phyloP scores from a whole-genome alignment of 2,329 filamentous ascomycete species.

The Monosporascus cannonballus region DNA sequence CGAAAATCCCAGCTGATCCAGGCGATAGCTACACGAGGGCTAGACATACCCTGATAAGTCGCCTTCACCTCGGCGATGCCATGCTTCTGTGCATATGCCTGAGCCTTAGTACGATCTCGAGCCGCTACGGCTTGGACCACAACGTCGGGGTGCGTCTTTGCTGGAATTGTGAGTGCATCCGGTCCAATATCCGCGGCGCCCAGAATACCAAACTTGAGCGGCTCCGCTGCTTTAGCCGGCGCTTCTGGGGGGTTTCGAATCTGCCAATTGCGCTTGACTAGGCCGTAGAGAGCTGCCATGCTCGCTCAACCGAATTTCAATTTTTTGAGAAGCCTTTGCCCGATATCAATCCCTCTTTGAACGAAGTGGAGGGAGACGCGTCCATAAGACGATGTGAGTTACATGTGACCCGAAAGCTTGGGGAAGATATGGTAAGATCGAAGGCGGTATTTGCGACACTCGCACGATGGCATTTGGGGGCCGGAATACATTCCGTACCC shows the following conservation, averaged over 20 bases:
- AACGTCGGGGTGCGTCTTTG: constrained; percentile 47
- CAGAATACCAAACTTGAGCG: constrained; percentile 34
- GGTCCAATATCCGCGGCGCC: constrained; percentile 36
- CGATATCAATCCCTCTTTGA: too few species aligned
- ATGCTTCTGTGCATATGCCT: constrained; percentile 44
- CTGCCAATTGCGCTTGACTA: constrained; percentile 18
- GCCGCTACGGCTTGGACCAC: constrained; percentile 47
- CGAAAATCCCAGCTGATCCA: not conserved
- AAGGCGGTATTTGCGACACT: too few species aligned
- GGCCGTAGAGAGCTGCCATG: constrained; percentile 16
- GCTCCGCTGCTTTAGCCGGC: constrained; percentile 11
- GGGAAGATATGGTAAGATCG: too few species aligned
- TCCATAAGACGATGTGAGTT: too few species aligned
- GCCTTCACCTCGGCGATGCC: constrained; percentile 42
- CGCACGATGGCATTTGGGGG: too few species aligned
- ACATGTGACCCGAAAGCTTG: too few species aligned
- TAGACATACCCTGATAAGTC: constrained; percentile 39
- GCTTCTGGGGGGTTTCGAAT: constrained; percentile 13
- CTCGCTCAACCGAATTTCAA: not conserved
- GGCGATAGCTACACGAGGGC: too few species aligned
- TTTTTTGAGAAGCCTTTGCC: too few species aligned
- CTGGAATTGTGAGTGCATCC: constrained; percentile 38
- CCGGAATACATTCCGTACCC: too few species aligned
- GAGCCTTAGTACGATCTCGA: constrained; percentile 39
- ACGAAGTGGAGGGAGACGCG: too few species aligned